Evolutionary conservation across 306 rosid genomes (phyloP).

Genomic region (Malus sieversii): DNA sequence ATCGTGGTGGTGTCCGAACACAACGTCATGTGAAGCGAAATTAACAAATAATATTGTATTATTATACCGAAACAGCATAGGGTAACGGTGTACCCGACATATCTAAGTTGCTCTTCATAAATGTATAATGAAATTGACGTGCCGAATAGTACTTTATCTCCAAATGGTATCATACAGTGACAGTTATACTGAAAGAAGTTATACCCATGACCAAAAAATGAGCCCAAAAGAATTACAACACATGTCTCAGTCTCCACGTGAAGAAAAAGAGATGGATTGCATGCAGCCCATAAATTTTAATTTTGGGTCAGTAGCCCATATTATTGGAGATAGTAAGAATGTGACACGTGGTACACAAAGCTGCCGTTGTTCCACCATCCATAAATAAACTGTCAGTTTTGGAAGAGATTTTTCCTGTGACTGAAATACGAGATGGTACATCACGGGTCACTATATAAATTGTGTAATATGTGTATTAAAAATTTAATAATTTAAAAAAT

Average conservation of each 20-base stretch:
- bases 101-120: neutral
- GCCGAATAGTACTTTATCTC: neutral
- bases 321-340: neutral
- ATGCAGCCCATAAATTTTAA: too few species aligned
- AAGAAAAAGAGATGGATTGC: too few species aligned
- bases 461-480: too few species aligned
- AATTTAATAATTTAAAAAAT: too few species aligned
- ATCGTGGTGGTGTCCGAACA: too few species aligned
- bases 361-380: neutral
- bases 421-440: rapidly evolving
- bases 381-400: neutral
- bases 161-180: neutral
- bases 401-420: neutral
- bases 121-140: neutral
- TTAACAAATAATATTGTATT: too few species aligned
- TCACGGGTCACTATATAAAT: rapidly evolving
- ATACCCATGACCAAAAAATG: too few species aligned
- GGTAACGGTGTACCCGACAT: too few species aligned
- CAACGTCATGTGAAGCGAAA: too few species aligned
- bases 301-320: neutral
- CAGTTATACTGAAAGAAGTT: neutral
- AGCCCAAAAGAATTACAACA: too few species aligned
- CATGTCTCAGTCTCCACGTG: too few species aligned
- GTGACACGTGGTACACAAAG: neutral
- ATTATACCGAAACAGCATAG: too few species aligned